Base-by-base conservation (phyloP, 768 basidiomycete species). In the Auriscalpium vulgare region DNA sequence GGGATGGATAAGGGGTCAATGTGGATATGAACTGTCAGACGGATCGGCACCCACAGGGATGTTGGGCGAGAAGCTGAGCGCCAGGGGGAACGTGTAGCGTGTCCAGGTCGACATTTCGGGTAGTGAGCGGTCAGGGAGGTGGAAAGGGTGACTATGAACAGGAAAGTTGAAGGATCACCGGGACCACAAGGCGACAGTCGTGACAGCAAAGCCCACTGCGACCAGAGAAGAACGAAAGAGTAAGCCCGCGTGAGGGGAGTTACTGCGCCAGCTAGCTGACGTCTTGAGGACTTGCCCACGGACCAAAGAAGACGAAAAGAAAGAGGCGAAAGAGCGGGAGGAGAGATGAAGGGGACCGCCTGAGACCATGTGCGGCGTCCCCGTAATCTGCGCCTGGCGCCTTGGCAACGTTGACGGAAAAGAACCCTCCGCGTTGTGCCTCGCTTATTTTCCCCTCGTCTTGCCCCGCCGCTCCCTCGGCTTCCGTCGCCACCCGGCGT, bases 231-330 rank as follows among this genome's bases (percentile, higher is more conserved):
- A 43, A 14, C 14, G 40, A 43, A 43, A 43, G 40, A 29, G 48
- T n/a, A 37, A 37, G 46, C 51, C 56, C 29, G 29, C 56, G 58
- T 38, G 37, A 21, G 45, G 23, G 21, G 44, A n/a, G 14, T 53
- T 38, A n/a, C 16, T 47, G 40, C 49, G 49, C 40, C 47, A 58
- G 56, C 56, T 44, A 58, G 56, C 59, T 54, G 38, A 50, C 53
- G 56, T 58, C 56, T 35, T 44, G 49, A 50, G 16, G 59, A 40
- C 40, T 57, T 16, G 47, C 47, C 47, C 11, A 19, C 17, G 34
- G 23, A 48, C 29, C 29, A 29, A 29, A 29, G 29, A 29, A 29
- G 43, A 53, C 40, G 8, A 45, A 21, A 10, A 23, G 44, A 52
- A 45, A 8, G 8, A 23, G 50, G 49, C 3, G 10, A 58, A 46